Base-by-base conservation (phyloP, 495 filamentous ascomycete genomes). In the Endocarpon pusillum region DNA sequence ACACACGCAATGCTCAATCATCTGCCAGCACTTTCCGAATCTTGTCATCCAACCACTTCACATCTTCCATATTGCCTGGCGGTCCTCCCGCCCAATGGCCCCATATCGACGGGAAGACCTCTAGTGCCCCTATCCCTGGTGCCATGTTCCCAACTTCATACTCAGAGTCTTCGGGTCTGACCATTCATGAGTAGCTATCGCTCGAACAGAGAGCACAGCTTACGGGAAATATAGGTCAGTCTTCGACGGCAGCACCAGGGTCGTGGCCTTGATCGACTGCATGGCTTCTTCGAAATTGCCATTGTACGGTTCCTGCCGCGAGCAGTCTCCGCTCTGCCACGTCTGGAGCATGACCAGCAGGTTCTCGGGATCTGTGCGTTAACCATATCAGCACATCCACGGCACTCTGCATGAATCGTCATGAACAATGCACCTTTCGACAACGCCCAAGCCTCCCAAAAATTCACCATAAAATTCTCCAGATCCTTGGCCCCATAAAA, bases 191-290 rank as follows among this genome's bases (percentile, higher is more conserved):
- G 25, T 57, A 44, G 21, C 21, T 35, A 21, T 16, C 32, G 18
- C 32, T 25, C 2, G 11, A 17, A 18, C 10, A 24, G 12, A 2
- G 8, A n/a, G 5, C 5, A 17, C 8, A 24, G 55, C 71, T 55
- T 50, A 73, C 58, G 77, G 73, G 47, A 83, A 83, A 44, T 83
- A 83, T 3, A 81, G 54, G 46, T 83, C 78, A 0, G 75, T 80
- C 46, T 78, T 66, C 4, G 53, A 47, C 1, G 77, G 76, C 5
- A 81, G 43, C 6, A 81, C 70, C 18, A 81, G 49, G 0, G 66
- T 67, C 41, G 73, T 77, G 4, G 74, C 75, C 46, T 73, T 74
- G 43, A 80, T 80, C 19, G 62, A 69, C 28, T 61, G 58, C 69
- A 81, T 63, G 1, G 75, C 72, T 25, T 65, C 62, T 34, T 67